Evolutionary conservation across 305 asterid species (phyloP).

Genomic region (Fraxinus floribunda): DNA sequence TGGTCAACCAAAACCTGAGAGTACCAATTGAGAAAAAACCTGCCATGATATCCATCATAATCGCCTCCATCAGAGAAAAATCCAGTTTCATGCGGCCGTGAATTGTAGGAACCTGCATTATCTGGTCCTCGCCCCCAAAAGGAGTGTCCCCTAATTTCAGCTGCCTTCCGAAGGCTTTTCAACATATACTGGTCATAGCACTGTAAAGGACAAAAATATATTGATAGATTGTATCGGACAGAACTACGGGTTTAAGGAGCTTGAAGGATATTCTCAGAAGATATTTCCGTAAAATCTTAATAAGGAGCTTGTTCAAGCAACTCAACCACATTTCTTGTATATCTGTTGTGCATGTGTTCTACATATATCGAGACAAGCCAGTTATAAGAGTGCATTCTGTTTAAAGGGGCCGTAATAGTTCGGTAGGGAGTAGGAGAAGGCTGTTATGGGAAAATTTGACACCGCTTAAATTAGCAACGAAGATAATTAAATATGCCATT

Average conservation of each 20-base stretch:
- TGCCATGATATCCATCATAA: slow-evolving; percentile 69
- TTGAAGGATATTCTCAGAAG: neutral
- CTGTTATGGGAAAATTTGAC: slow-evolving; percentile 1
- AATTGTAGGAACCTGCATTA: slow-evolving; percentile 65
- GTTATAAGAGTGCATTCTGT: neutral
- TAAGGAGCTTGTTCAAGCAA: neutral
- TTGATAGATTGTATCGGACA: neutral
- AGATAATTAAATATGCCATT: slow-evolving; percentile 9
- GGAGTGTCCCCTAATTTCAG: slow-evolving; percentile 64
- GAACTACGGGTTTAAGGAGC: neutral
- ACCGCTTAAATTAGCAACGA: neutral
- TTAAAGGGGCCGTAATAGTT: neutral
- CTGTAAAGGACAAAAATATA: slow-evolving; percentile 42
- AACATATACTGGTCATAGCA: slow-evolving; percentile 71
- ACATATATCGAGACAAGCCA: neutral
- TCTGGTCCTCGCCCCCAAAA: slow-evolving; percentile 72
- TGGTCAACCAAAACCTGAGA: slow-evolving; percentile 66
- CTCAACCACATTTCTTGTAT: neutral
- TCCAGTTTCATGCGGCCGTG: slow-evolving; percentile 69
- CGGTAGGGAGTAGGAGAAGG: neutral
- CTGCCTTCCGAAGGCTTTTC: slow-evolving; percentile 61
- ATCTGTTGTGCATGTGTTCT: neutral
- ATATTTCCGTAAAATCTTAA: neutral
- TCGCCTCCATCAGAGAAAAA: slow-evolving; percentile 82
- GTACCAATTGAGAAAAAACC: slow-evolving; percentile 73